Conservation (phyloP, 2,329 filamentous ascomycete genomes). For the Monilinia fructigena region DNA sequence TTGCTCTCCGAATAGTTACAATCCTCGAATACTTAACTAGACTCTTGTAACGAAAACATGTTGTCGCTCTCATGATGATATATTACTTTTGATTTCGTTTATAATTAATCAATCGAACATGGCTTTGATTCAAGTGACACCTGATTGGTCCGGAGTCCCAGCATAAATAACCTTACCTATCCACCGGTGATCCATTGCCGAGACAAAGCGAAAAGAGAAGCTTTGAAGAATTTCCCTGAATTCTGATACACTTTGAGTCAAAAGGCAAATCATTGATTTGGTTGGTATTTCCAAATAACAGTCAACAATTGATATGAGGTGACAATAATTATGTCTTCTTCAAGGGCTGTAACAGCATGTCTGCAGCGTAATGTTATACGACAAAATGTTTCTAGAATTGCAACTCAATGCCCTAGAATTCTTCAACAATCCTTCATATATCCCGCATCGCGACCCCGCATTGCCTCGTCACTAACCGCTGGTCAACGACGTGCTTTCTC, state of each 20-base stretch:
- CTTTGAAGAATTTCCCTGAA: conserved; percentile 14
- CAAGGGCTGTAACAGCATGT: conserved; percentile 33
- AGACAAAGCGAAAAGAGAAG: conserved; percentile 11
- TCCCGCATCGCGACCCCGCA: conserved; percentile 31
- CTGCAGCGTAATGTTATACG: conserved; percentile 35
- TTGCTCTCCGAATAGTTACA: neutral
- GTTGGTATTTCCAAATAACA: conserved; percentile 5
- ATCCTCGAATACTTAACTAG: too few species aligned
- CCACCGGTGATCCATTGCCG: conserved; percentile 16
- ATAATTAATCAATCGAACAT: conserved; percentile 4
- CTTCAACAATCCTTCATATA: conserved; percentile 27
- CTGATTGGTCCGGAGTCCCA: conserved; percentile 24
- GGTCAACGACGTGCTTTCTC: conserved; percentile 46
- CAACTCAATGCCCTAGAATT: conserved; percentile 27
- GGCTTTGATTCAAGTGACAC: conserved; percentile 22
- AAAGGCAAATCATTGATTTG: neutral
- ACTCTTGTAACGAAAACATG: neutral
- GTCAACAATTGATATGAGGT: conserved; percentile 34
- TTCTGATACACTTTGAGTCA: conserved; percentile 4
- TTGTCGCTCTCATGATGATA: neutral
- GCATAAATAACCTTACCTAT: neutral
- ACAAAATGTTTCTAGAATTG: conserved; percentile 26
- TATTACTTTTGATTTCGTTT: neutral
- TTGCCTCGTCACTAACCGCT: conserved; percentile 27
- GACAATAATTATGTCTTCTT: conserved; percentile 36